Evolutionary conservation across 2,329 filamentous ascomycete genomes (phyloP).

Genomic region (Graphilbum ipis-grandicollis): DNA sequence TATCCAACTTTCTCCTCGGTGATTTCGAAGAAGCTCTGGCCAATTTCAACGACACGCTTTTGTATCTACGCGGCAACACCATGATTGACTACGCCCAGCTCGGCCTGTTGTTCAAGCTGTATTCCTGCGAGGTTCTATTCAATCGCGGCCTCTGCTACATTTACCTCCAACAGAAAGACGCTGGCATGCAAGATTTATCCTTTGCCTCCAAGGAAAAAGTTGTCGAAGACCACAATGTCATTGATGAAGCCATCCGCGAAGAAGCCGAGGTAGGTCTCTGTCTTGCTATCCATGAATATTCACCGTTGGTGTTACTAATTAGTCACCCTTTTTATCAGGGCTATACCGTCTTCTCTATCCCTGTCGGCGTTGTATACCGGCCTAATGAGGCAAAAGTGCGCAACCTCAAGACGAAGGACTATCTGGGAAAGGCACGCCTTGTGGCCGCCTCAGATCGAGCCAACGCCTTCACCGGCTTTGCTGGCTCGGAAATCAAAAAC

Average conservation of each 20-base stretch:
- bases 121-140: conserved; percentile 94
- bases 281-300: background rate
- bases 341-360: conserved; percentile 97
- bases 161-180: conserved; percentile 80
- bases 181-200: conserved; percentile 76
- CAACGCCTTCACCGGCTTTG: conserved; percentile 70
- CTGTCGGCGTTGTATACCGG: conserved; percentile 84
- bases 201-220: conserved; percentile 94
- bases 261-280: conserved; percentile 57
- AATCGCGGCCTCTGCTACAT: conserved; percentile 96
- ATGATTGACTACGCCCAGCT: conserved; percentile 97
- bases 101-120: conserved; percentile 87
- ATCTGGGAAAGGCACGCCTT: conserved; percentile 86
- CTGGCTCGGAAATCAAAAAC: conserved; percentile 64
- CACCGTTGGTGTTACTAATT: no score
- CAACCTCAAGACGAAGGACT: conserved; percentile 95
- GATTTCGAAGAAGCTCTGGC: conserved; percentile 95
- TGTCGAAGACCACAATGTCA: conserved; percentile 90
- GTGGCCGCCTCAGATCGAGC: conserved; percentile 71
- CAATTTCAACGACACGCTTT: conserved; percentile 94
- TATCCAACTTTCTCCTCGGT: conserved; percentile 91
- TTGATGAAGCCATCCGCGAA: conserved; percentile 89
- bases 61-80: conserved; percentile 88
- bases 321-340: conserved; percentile 34
- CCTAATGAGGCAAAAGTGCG: conserved; percentile 97